A percentile compares a stretch with the other conserved stretches of the same genome.
These are phyloP conservation scores for Astrothelium subdiscretum DNA, from an alignment of 495 filamentous ascomycete genomes.

Conservation along the genomic window DNA sequence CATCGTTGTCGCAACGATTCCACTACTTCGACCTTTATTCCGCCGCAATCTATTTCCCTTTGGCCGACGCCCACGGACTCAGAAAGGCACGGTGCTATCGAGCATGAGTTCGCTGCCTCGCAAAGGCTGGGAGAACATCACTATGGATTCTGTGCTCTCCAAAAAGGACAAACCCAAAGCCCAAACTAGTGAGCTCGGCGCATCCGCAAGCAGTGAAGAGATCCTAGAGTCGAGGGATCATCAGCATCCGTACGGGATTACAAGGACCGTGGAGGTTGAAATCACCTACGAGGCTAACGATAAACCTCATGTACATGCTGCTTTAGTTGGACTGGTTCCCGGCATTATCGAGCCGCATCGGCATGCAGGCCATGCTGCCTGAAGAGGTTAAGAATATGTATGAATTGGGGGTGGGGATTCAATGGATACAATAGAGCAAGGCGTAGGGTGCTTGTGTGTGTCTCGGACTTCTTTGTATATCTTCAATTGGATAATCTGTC, in stretches of 20 bases:
- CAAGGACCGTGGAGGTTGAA: slow-evolving; percentile 7
- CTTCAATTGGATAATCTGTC: too few species aligned
- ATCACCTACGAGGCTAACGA: slow-evolving; percentile 9
- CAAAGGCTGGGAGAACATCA: slow-evolving; percentile 8
- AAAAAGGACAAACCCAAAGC: slow-evolving; percentile 3
- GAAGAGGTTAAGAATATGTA: not conserved
- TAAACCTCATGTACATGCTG: slow-evolving; percentile 12
- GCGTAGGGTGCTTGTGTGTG: not conserved
- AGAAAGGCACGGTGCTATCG: not conserved
- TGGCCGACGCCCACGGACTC: not conserved
- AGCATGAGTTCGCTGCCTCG: not conserved
- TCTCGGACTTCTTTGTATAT: not conserved
- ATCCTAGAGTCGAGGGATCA: not conserved
- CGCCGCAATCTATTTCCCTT: not conserved
- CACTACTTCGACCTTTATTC: slow-evolving; percentile 13
- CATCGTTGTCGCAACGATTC: slow-evolving; percentile 15
- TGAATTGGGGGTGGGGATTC: not conserved
- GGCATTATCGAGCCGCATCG: slow-evolving; percentile 11
- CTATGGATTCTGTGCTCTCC: slow-evolving; percentile 8
- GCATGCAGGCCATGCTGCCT: not conserved
- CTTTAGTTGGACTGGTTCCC: slow-evolving; percentile 12
- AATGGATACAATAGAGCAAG: not conserved
- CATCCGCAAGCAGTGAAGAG: slow-evolving; percentile 10
- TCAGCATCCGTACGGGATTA: slow-evolving; percentile 1
- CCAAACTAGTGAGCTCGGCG: not conserved